These are phyloP conservation scores for Exobasidium rhododendri DNA, from an alignment of 1,284 basidiomycete species.

Conservation along the genomic window DNA sequence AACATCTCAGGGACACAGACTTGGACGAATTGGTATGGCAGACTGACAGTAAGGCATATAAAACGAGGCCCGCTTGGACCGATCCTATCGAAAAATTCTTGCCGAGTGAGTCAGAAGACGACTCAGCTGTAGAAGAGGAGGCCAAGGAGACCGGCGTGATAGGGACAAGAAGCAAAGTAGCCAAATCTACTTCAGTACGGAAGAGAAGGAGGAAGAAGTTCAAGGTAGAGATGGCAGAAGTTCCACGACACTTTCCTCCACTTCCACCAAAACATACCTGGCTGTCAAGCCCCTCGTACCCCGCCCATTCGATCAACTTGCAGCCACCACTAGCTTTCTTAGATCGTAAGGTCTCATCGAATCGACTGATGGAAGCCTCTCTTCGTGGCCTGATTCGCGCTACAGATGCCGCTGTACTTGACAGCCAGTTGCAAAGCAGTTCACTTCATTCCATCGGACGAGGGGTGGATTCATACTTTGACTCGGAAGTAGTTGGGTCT, in stretches of 20 bases:
- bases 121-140: not conserved
- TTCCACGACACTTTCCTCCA: constrained; percentile 1
- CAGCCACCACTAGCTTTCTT: constrained; percentile 2
- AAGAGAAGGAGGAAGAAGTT: constrained; percentile 1
- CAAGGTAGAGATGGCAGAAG: constrained; percentile 7
- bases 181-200: not conserved
- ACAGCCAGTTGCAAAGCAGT: not conserved
- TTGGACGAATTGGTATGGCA: not conserved
- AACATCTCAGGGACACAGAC: not conserved
- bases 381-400: constrained; percentile 8
- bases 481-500: not conserved
- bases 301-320: not conserved
- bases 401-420: not conserved
- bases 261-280: constrained; percentile 12
- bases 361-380: constrained; percentile 1
- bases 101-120: constrained; percentile 3
- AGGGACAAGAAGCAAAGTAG: not conserved
- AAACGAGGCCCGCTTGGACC: not conserved
- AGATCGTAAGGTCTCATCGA: constrained; percentile 5
- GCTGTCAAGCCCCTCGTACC: constrained; percentile 3
- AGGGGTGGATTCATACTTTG: not conserved
- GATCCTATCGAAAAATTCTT: not conserved
- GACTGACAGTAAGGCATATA: not conserved
- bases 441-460: not conserved
- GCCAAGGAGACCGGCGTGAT: not conserved